phyloP scores from a whole-genome alignment of 306 rosid genomes.

The Psophocarpus tetragonolobus region DNA sequence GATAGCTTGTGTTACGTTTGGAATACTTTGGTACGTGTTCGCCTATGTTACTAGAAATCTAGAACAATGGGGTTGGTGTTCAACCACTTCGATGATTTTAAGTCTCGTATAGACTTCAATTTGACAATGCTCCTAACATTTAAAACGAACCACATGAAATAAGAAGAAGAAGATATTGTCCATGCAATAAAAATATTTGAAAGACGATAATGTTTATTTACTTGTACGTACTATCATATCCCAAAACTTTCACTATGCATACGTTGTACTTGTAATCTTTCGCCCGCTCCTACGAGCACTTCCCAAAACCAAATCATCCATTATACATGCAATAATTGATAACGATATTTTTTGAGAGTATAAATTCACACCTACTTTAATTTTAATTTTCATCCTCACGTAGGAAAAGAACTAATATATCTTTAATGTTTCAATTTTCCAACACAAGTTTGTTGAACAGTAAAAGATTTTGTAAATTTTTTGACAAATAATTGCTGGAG shows the following conservation, averaged over 20 bases:
- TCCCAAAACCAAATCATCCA: conserved; percentile 45
- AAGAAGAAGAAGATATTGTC: not conserved
- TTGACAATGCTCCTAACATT: conserved; percentile 23
- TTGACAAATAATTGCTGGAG: too few species aligned
- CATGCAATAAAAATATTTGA: not conserved
- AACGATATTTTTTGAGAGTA: conserved; percentile 11
- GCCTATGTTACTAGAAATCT: not conserved
- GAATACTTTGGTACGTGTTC: conserved; percentile 23
- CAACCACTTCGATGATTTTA: conserved; percentile 8
- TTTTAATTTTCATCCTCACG: too few species aligned
- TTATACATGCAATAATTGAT: not conserved
- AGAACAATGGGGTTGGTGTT: conserved; percentile 14
- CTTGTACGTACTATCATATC: not conserved
- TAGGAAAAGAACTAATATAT: too few species aligned
- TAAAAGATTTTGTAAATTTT: too few species aligned
- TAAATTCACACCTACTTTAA: too few species aligned
- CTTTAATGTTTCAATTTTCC: too few species aligned
- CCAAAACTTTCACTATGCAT: not conserved
- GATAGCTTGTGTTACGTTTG: not conserved
- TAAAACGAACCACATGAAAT: not conserved
- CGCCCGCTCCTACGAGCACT: not conserved
- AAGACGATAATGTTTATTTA: not conserved
- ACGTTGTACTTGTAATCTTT: not conserved
- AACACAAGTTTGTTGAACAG: too few species aligned
- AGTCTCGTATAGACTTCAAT: not conserved